Evolutionary conservation across 2,329 filamentous ascomycete genomes (phyloP).

Genomic region (Fusarium temperatum): DNA sequence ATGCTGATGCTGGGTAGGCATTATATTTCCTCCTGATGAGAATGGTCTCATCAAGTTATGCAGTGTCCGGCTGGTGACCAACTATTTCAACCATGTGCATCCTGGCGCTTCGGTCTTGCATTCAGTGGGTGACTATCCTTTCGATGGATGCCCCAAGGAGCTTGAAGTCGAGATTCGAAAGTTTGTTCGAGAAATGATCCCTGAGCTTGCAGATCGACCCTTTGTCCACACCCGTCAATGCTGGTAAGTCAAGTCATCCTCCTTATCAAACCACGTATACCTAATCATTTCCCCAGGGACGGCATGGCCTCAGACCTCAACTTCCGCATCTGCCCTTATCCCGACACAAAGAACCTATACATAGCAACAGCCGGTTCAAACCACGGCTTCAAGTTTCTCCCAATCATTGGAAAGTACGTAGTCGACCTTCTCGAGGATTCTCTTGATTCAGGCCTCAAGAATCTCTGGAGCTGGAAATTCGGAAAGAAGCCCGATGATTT

Average conservation of each 20-base stretch:
- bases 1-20: slow-evolving; percentile 45
- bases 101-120: slow-evolving; percentile 28
- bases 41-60: slow-evolving; percentile 61
- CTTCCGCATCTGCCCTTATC: slow-evolving; percentile 37
- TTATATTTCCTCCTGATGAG: slow-evolving; percentile 65
- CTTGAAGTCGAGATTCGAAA: slow-evolving; percentile 61
- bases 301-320: slow-evolving; percentile 45
- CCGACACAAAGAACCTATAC: slow-evolving; percentile 49
- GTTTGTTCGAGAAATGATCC: slow-evolving; percentile 53
- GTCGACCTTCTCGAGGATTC: slow-evolving; percentile 41
- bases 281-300: slow-evolving; percentile 35
- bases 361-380: slow-evolving; percentile 62
- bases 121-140: slow-evolving; percentile 34
- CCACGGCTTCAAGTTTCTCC: slow-evolving; percentile 64
- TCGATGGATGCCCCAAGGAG: slow-evolving; percentile 55
- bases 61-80: slow-evolving; percentile 62
- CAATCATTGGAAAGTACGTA: slow-evolving; percentile 61
- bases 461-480: slow-evolving; percentile 50
- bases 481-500: slow-evolving; percentile 30
- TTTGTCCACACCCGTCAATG: slow-evolving; percentile 53
- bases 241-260: too few relatives aligned
- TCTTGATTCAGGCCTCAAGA: slow-evolving; percentile 50
- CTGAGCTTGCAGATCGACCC: slow-evolving; percentile 52
- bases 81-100: slow-evolving; percentile 50
- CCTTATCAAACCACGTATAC: neutral